These are phyloP conservation scores for Stagonosporopsis chrysanthemi DNA, from an alignment of 2,329 filamentous ascomycete genomes.

Conservation along the genomic window DNA sequence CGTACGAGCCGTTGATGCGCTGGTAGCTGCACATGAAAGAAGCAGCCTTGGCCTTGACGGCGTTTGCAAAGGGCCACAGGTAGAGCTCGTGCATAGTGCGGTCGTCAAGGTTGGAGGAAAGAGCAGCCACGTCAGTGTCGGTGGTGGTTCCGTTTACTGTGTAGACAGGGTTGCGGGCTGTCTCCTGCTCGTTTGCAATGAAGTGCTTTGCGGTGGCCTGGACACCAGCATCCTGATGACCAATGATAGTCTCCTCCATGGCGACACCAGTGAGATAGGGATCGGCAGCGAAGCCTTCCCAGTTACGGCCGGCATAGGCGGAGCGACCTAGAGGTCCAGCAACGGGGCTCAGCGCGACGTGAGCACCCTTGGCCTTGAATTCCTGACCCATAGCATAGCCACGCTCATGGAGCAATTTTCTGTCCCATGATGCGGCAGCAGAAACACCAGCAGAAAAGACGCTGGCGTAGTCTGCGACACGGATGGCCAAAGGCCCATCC, in stretches of 20 bases:
- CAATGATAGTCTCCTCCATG: slow-evolving; percentile 50
- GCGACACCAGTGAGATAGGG: slow-evolving; percentile 55
- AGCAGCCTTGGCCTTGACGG: slow-evolving; percentile 63
- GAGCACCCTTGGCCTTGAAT: slow-evolving; percentile 47
- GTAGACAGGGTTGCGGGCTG: slow-evolving; percentile 46
- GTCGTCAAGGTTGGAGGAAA: slow-evolving; percentile 70
- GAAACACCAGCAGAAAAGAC: slow-evolving; percentile 53
- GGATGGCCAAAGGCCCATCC: slow-evolving; percentile 49
- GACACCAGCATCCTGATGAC: slow-evolving; percentile 53
- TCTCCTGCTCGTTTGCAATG: slow-evolving; percentile 70
- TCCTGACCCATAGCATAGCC: slow-evolving; percentile 49
- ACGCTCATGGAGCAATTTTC: slow-evolving; percentile 47
- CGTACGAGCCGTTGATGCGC: slow-evolving; percentile 46
- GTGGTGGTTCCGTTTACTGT: slow-evolving; percentile 66
- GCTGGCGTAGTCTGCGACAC: slow-evolving; percentile 46
- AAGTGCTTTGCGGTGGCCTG: slow-evolving; percentile 60
- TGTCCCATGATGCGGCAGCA: slow-evolving; percentile 50
- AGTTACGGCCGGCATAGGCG: slow-evolving; percentile 53
- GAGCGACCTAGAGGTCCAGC: slow-evolving; percentile 54
- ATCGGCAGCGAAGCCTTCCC: slow-evolving; percentile 56
- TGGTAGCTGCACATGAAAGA: slow-evolving; percentile 68
- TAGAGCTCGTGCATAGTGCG: slow-evolving; percentile 72
- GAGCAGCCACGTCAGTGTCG: slow-evolving; percentile 56
- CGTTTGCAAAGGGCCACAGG: slow-evolving; percentile 71
- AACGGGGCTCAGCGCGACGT: slow-evolving; percentile 60